A percentile compares a stretch with the other conserved stretches of the same genome.
Evolutionary conservation across 352 stramenopile genomes (phyloP).

Genomic region (Globisporangium emineosum): DNA sequence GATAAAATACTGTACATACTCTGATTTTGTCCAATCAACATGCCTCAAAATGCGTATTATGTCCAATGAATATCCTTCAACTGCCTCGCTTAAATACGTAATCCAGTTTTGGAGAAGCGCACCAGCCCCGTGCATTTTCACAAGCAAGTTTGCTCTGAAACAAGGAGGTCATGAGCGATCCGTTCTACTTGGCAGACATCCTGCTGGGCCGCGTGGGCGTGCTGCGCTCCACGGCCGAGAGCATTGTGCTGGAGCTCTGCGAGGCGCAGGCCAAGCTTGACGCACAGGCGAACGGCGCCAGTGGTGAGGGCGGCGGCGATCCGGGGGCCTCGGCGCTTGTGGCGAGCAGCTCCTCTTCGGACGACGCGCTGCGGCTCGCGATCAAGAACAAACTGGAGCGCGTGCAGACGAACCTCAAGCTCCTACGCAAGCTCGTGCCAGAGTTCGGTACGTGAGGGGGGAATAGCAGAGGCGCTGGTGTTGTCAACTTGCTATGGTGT

Average conservation of each 20-base stretch:
- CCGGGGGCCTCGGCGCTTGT: constrained; percentile 7
- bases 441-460: constrained; percentile 63
- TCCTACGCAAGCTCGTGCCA: constrained; percentile 77
- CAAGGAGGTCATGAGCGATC: constrained; percentile 62
- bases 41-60: background rate
- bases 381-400: constrained; percentile 86
- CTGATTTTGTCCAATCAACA: constrained; percentile 28
- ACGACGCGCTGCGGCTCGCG: constrained; percentile 67
- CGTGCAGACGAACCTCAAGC: constrained; percentile 84
- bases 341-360: constrained; percentile 19
- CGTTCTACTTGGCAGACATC: constrained; percentile 87
- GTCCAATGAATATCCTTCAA: background rate
- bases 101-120: background rate
- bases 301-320: constrained; percentile 8
- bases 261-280: constrained; percentile 70
- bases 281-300: constrained; percentile 15
- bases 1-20: constrained; percentile 12
- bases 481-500: background rate
- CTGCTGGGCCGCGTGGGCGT: constrained; percentile 78
- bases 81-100: background rate
- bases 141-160: background rate
- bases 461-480: background rate
- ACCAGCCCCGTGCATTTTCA: constrained; percentile 1
- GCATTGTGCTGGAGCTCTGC: constrained; percentile 82
- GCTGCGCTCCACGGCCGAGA: constrained; percentile 79